Evolutionary conservation across 2,329 filamentous ascomycete species (phyloP).

Genomic region (Fusarium sulawesiense): DNA sequence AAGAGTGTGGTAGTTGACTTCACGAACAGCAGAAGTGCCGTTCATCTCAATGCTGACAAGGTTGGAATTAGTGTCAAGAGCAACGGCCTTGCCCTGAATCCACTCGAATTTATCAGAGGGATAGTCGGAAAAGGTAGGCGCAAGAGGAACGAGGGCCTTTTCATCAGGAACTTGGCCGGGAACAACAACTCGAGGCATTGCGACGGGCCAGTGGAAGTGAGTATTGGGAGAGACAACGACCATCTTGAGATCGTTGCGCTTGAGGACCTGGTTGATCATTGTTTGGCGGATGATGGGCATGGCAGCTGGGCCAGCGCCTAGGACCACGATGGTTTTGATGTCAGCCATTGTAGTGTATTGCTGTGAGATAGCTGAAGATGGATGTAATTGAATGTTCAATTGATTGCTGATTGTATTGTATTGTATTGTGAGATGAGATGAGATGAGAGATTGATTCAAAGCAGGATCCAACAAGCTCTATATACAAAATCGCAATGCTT

Average conservation of each 20-base stretch:
- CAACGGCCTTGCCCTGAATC: slow-evolving; percentile 60
- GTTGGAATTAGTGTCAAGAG: slow-evolving; percentile 56
- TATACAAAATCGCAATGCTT: slow-evolving; percentile 9
- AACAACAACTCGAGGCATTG: slow-evolving; percentile 60
- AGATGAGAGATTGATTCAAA: neutral
- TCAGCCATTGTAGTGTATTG: slow-evolving; percentile 24
- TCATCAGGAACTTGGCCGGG: slow-evolving; percentile 59
- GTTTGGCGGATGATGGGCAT: slow-evolving; percentile 63
- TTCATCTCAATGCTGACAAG: slow-evolving; percentile 56
- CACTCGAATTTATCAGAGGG: slow-evolving; percentile 62
- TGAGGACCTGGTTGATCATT: slow-evolving; percentile 57
- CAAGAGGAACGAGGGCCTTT: slow-evolving; percentile 50
- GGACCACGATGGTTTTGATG: slow-evolving; percentile 59
- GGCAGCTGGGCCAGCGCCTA: slow-evolving; percentile 62
- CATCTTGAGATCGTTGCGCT: slow-evolving; percentile 56
- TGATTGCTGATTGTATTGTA: neutral
- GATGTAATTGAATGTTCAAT: neutral
- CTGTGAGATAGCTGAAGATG: neutral
- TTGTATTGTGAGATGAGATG: slow-evolving; percentile 6
- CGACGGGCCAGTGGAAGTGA: slow-evolving; percentile 63
- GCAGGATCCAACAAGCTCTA: neutral
- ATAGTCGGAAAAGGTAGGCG: slow-evolving; percentile 62
- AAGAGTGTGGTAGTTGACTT: slow-evolving; percentile 62
- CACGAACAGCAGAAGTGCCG: slow-evolving; percentile 47
- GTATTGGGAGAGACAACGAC: slow-evolving; percentile 61